Base-by-base conservation (phyloP, 495 filamentous ascomycete species). In the Oidiodendron maius region DNA sequence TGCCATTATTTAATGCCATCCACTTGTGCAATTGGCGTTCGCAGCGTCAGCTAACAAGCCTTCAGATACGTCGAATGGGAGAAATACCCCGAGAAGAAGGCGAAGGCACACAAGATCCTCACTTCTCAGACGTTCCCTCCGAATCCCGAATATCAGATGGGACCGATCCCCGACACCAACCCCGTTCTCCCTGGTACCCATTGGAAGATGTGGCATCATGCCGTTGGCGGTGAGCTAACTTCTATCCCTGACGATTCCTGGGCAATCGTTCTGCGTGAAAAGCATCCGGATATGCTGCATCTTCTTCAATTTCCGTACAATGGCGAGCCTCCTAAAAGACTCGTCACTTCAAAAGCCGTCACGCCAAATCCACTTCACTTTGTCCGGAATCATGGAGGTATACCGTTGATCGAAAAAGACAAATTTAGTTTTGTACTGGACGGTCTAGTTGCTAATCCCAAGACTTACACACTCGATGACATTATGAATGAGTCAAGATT, bases 301-400 rank as follows among this genome's bases (percentile, higher is more conserved):
- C 66, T 85, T 3, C 64, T 87, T 2, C 73, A 84, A 52, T 87
- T 86, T 50, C 83, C 82, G 0, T 86, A 86, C 64, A 86, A 86
- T 36, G 83, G 82, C 6, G 83, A 87, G 50, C 73, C 81, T 0
- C 79, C 78, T 6, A 70, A 74, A 37, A 58, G 22, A 17, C 23
- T 30, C 15, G 26, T 42, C 3, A 74, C 72, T 0, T 58, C 64
- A 16, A 64, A 75, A n/a, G 61, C 65, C 2, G 68, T 87, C 52
- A 86, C 82, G 0, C 69, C 71, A 0, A 86, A 83, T 41, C 44
- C 68, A 4, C 67, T 81, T 5, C 74, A 78, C 52, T 85, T 83
- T 50, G 77, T 87, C 0, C 75, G 83, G 16, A 87, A 86, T 48
- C 83, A 86, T 47, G 81, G 81, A 15, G 76, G 77, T 0, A 78